Conservation (phyloP, 129 eudicot genomes). For the Artemisia argyi region DNA sequence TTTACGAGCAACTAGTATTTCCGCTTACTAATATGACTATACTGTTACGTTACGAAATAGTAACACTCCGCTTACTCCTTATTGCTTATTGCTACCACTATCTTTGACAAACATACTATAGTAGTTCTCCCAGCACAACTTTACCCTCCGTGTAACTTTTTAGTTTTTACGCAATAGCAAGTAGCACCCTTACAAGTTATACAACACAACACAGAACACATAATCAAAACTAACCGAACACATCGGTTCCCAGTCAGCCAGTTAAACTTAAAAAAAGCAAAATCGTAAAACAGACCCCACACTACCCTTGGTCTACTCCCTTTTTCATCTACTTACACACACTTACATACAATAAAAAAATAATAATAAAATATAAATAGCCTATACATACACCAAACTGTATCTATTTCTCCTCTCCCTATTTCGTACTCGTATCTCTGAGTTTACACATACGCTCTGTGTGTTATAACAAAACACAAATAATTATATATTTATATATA, state of each 20-base stretch:
- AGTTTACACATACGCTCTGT: constrained; percentile 16
- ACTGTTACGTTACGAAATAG: too few relatives aligned
- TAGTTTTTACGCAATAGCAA: too few relatives aligned
- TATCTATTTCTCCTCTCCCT: constrained; percentile 25
- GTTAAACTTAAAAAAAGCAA: constrained; percentile 5
- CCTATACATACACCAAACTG: constrained; percentile 37
- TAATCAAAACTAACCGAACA: constrained; percentile 17
- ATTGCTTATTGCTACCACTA: too few relatives aligned
- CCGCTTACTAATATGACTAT: too few relatives aligned
- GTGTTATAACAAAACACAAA: constrained; percentile 11
- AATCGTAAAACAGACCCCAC: constrained; percentile 23
- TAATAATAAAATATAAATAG: constrained; percentile 9
- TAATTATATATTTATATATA: background rate
- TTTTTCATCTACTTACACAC: constrained; percentile 16
- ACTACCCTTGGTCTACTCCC: constrained; percentile 22
- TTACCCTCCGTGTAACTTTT: too few relatives aligned
- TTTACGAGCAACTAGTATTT: too few relatives aligned
- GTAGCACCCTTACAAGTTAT: too few relatives aligned
- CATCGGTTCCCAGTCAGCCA: constrained; percentile 35
- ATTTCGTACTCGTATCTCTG: constrained; percentile 12
- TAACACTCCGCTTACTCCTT: too few relatives aligned
- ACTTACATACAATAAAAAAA: constrained; percentile 7
- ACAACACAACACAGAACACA: too few relatives aligned
- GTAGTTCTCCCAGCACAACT: too few relatives aligned
- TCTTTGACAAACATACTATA: too few relatives aligned